Conservation (phyloP, 176 grass and related monocot genomes). For the Ananas comosus region DNA sequence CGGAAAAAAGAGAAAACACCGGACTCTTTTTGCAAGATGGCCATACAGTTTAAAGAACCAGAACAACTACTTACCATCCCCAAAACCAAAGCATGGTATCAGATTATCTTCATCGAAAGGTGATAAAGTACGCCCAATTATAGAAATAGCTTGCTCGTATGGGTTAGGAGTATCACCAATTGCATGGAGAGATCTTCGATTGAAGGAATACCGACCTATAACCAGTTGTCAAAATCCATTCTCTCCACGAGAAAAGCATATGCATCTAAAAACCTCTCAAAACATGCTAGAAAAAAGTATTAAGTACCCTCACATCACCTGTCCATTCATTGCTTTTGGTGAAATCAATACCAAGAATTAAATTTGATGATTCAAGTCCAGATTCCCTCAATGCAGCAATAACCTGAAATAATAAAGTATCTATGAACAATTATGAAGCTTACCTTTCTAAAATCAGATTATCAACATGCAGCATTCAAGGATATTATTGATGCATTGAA, state of each 20-base stretch:
- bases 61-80: slow-evolving; percentile 48
- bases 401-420: slow-evolving; percentile 36
- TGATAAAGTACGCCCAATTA: slow-evolving; percentile 88
- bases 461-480: not conserved
- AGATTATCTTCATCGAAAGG: slow-evolving; percentile 99
- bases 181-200: slow-evolving; percentile 77
- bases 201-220: slow-evolving; percentile 61
- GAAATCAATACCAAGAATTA: slow-evolving; percentile 90
- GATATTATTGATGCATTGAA: not conserved
- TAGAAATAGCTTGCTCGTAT: slow-evolving; percentile 95
- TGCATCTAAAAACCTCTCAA: not conserved
- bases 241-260: not conserved
- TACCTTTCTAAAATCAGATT: not conserved
- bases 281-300: slow-evolving; percentile 11
- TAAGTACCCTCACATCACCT: slow-evolving; percentile 37
- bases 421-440: not conserved
- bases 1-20: no score
- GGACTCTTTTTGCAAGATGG: no score
- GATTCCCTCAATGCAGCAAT: slow-evolving; percentile 73
- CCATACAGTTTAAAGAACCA: slow-evolving; percentile 6
- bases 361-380: slow-evolving; percentile 91
- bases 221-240: slow-evolving; percentile 10
- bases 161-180: slow-evolving; percentile 57
- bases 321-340: slow-evolving; percentile 99
- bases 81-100: slow-evolving; percentile 97